Conservation (phyloP, 2,329 filamentous ascomycete genomes). For the Fusarium sp. region DNA sequence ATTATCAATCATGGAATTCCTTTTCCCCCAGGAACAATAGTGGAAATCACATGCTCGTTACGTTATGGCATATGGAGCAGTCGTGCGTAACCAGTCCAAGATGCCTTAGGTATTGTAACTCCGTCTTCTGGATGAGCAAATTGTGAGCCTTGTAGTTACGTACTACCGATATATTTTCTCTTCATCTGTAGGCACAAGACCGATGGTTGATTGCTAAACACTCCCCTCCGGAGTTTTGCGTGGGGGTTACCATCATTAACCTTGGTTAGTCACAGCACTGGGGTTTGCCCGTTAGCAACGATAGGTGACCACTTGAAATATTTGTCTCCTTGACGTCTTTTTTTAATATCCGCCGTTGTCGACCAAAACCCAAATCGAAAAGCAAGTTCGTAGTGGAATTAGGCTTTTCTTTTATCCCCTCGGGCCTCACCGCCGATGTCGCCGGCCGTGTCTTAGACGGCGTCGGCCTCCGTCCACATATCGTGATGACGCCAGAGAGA, state of each 20-base stretch:
- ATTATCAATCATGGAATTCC: not conserved
- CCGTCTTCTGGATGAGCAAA: not conserved
- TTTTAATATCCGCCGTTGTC: constrained; percentile 7
- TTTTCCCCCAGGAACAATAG: not conserved
- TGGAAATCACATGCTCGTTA: not conserved
- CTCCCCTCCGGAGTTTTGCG: not conserved
- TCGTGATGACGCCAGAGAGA: constrained; percentile 31
- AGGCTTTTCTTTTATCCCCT: not conserved
- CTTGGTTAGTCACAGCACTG: not conserved
- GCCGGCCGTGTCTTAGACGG: constrained; percentile 1
- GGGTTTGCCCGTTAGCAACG: not conserved
- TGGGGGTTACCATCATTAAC: not conserved
- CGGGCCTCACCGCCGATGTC: constrained; percentile 27
- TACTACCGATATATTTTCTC: not conserved
- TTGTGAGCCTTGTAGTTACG: not conserved
- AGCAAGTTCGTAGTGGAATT: not conserved
- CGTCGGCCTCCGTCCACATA: constrained; percentile 16
- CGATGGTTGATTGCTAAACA: not conserved
- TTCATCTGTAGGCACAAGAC: not conserved
- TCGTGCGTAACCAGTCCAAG: not conserved
- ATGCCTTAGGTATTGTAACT: not conserved
- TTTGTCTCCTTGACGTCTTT: not conserved
- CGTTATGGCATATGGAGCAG: not conserved
- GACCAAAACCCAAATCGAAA: not conserved
- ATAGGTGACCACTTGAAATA: not conserved